Conservation (phyloP, 805 yeast genomes). For the Nakazawaea sp. region DNA sequence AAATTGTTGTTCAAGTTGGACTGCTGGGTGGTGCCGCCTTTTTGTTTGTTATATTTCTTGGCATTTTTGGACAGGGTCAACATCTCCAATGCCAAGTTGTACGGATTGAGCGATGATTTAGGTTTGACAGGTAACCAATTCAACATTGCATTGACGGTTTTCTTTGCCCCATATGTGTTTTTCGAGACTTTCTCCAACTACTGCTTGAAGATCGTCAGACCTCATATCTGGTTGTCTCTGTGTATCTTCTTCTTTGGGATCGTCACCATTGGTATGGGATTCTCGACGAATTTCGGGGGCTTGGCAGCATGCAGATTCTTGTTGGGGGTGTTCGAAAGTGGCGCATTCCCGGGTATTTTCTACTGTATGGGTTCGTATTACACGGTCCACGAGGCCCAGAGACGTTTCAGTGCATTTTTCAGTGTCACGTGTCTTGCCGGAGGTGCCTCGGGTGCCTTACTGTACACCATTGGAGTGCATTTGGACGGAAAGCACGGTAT, state of each 20-base stretch:
- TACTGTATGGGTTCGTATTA: conserved; percentile 64
- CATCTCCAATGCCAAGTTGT: conserved; percentile 73
- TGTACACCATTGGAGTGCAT: conserved; percentile 49
- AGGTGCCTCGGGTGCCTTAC: conserved; percentile 72
- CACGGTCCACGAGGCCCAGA: conserved; percentile 57
- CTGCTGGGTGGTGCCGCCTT: conserved; percentile 67
- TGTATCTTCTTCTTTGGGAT: conserved; percentile 61
- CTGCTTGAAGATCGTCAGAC: conserved; percentile 48
- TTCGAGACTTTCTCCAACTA: conserved; percentile 64
- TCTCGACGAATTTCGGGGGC: conserved; percentile 49
- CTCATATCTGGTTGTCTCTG: conserved; percentile 55
- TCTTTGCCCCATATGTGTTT: conserved; percentile 63
- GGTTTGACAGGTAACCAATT: conserved; percentile 50
- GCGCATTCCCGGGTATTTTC: conserved; percentile 72
- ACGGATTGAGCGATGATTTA: conserved; percentile 55
- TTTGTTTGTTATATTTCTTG: conserved; percentile 65
- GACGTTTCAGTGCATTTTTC: conserved; percentile 63
- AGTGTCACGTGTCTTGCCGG: conserved; percentile 71
- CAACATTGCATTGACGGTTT: conserved; percentile 59
- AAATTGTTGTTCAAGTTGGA: conserved; percentile 61
- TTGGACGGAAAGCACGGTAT: conserved; percentile 39
- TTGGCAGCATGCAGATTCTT: conserved; percentile 57
- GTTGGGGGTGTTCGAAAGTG: conserved; percentile 63
- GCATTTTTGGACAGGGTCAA: conserved; percentile 80
- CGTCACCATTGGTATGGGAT: conserved; percentile 61